phyloP scores from a whole-genome alignment of 768 basidiomycete species.

The Leccinum aurantiacum region DNA sequence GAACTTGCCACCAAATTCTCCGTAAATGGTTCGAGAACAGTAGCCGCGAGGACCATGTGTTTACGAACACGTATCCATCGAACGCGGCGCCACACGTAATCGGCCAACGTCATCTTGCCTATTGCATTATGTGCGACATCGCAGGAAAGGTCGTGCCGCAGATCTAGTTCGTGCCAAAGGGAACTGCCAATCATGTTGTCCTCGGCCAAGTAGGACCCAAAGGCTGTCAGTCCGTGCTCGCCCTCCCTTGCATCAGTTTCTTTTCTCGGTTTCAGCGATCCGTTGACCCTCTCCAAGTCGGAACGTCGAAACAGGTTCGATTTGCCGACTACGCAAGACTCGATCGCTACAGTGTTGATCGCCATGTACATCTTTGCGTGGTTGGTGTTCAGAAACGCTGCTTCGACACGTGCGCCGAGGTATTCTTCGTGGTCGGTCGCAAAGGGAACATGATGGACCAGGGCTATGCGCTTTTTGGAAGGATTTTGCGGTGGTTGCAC shows the following conservation, averaged over 20 bases:
- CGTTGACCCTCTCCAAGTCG: conserved; percentile 76
- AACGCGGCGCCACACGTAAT: conserved; percentile 86
- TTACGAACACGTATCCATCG: conserved; percentile 98
- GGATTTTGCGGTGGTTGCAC: conserved; percentile 38
- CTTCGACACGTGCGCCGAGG: conserved; percentile 84
- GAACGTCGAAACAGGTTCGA: conserved; percentile 92
- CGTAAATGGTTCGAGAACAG: conserved; percentile 88
- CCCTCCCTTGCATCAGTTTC: conserved; percentile 23
- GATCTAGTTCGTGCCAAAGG: conserved; percentile 89
- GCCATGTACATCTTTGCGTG: conserved; percentile 99
- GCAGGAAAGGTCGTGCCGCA: conserved; percentile 86
- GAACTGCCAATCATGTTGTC: conserved; percentile 96
- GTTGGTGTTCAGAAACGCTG: conserved; percentile 94
- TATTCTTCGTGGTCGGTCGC: conserved; percentile 68
- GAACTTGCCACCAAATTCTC: conserved; percentile 75
- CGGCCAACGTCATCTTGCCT: conserved; percentile 80
- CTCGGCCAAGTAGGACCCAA: conserved; percentile 90
- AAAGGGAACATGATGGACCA: conserved; percentile 96
- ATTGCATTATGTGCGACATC: conserved; percentile 89
- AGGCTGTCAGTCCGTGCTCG: conserved; percentile 65
- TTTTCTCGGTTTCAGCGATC: conserved; percentile 52
- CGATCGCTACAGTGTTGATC: conserved; percentile 83
- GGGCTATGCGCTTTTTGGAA: conserved; percentile 55
- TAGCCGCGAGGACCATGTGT: conserved; percentile 86
- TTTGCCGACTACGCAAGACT: conserved; percentile 97